phyloP scores from a whole-genome alignment of 1,284 basidiomycete genomes.

The Somion occarium region DNA sequence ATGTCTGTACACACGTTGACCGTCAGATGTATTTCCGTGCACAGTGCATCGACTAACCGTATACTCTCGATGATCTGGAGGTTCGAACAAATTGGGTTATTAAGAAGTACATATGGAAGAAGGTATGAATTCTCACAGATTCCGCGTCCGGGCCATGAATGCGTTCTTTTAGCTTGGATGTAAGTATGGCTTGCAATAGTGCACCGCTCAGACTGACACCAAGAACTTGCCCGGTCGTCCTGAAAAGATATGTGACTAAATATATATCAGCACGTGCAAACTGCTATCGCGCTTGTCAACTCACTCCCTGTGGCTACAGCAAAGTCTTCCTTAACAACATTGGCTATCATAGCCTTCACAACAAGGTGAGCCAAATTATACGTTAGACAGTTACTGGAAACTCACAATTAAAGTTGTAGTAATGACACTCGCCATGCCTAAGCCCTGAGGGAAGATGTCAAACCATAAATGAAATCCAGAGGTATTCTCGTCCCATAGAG shows the following conservation, averaged over 20 bases:
- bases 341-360: slow-evolving; percentile 78
- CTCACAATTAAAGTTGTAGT: slow-evolving; percentile 79
- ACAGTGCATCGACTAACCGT: slow-evolving; percentile 40
- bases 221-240: slow-evolving; percentile 87
- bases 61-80: slow-evolving; percentile 71
- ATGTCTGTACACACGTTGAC: slow-evolving; percentile 50
- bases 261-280: slow-evolving; percentile 5
- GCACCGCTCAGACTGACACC: slow-evolving; percentile 84
- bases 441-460: slow-evolving; percentile 73
- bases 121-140: slow-evolving; percentile 41
- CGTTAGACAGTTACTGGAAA: too few species aligned
- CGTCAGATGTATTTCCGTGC: not conserved
- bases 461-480: slow-evolving; percentile 66
- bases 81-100: slow-evolving; percentile 10
- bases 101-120: not conserved
- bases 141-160: slow-evolving; percentile 73
- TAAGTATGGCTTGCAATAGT: slow-evolving; percentile 72
- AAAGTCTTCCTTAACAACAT: slow-evolving; percentile 77
- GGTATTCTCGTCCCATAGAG: slow-evolving; percentile 60
- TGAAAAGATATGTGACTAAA: slow-evolving; percentile 84
- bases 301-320: slow-evolving; percentile 84
- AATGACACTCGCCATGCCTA: slow-evolving; percentile 80
- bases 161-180: slow-evolving; percentile 59
- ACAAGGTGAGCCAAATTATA: slow-evolving; percentile 16
- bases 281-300: slow-evolving; percentile 28